These are phyloP conservation scores for Porcisia deanei DNA, from an alignment of 208 protist genomes.

Conservation along the genomic window DNA sequence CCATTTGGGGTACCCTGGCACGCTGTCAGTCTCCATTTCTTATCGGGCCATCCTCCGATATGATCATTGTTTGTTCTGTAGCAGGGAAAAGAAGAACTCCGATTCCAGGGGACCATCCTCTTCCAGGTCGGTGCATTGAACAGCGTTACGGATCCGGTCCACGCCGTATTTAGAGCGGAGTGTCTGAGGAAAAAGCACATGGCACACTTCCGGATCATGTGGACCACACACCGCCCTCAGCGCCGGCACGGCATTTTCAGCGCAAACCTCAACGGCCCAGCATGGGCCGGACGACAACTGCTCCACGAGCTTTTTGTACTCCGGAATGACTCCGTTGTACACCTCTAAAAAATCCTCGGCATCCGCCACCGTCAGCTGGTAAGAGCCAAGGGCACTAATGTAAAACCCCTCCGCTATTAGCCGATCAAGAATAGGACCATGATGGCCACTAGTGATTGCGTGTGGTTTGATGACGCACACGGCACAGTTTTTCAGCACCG, in stretches of 20 bases:
- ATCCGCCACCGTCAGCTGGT: conserved; percentile 87
- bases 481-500: conserved; percentile 87
- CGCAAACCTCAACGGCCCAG: conserved; percentile 89
- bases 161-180: conserved; percentile 92
- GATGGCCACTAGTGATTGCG: conserved; percentile 87
- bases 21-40: not conserved
- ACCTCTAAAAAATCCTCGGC: conserved; percentile 97
- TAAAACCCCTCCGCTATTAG: conserved; percentile 93
- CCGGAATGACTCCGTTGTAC: conserved; percentile 95
- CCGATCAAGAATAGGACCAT: conserved; percentile 90
- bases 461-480: conserved; percentile 96
- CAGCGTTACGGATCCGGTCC: conserved; percentile 86
- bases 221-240: conserved; percentile 91
- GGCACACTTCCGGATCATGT: conserved; percentile 90
- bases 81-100: conserved; percentile 92
- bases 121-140: conserved; percentile 97
- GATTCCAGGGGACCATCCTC: conserved; percentile 96
- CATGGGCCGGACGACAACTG: conserved; percentile 89
- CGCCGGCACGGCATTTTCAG: conserved; percentile 80
- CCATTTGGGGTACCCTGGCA: not conserved
- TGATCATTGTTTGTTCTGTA: conserved; percentile 72
- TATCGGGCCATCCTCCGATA: not conserved
- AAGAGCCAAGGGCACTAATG: conserved; percentile 91
- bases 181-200: conserved; percentile 92
- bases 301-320: conserved; percentile 93